Evolutionary conservation across 164 flowering plant species (phyloP).

Genomic region (Annona cherimola): DNA sequence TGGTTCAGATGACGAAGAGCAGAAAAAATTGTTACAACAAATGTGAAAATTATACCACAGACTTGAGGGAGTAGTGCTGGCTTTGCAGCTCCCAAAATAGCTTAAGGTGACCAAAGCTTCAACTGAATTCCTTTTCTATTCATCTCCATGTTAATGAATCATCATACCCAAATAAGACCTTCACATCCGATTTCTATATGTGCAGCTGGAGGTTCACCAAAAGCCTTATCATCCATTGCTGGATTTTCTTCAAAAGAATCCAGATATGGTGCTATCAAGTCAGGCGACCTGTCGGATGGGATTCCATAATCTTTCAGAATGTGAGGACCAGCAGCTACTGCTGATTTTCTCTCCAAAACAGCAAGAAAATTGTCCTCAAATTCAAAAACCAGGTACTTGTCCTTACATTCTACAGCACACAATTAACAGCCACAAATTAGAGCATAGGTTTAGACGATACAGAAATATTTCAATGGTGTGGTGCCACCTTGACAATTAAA

Average conservation of each 20-base stretch:
- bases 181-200: constrained; percentile 73
- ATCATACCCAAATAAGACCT: constrained; percentile 84
- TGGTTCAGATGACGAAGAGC: neutral
- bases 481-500: too few species aligned
- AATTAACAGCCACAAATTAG: constrained; percentile 8
- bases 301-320: constrained; percentile 84
- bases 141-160: neutral
- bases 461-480: too few species aligned
- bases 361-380: constrained; percentile 86
- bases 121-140: neutral
- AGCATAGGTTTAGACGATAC: neutral
- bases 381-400: constrained; percentile 74
- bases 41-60: neutral
- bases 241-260: constrained; percentile 39
- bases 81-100: too few species aligned
- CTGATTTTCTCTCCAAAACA: constrained; percentile 76
- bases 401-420: constrained; percentile 60
- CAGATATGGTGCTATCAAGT: constrained; percentile 65
- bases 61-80: neutral
- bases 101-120: neutral
- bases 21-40: neutral
- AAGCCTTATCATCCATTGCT: constrained; percentile 33
- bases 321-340: constrained; percentile 46
- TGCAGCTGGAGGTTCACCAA: constrained; percentile 61
- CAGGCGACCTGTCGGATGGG: constrained; percentile 76